Percentiles rank a stretch among this genome's conserved stretches.
Conservation (phyloP, 306 rosid genomes). For the Prinsepia uniflora region DNA sequence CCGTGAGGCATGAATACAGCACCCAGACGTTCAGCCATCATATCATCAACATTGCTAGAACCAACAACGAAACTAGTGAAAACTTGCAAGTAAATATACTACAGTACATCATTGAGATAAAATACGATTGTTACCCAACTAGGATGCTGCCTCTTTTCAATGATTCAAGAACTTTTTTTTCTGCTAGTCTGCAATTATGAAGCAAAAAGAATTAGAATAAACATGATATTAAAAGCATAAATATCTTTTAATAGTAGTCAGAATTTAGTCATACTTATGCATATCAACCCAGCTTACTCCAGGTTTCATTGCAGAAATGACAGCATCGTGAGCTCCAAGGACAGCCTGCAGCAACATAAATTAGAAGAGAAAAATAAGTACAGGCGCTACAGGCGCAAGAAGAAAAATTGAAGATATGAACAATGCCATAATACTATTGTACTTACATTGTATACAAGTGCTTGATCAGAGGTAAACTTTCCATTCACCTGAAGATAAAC, state of each 20-base stretch:
- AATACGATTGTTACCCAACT: constrained; percentile 50
- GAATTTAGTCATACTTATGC: constrained; percentile 61
- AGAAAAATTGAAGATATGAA: background rate
- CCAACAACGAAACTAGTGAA: constrained; percentile 21
- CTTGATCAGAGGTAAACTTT: constrained; percentile 75
- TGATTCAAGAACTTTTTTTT: constrained; percentile 68
- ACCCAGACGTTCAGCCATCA: constrained; percentile 63
- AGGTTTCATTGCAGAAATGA: constrained; percentile 71
- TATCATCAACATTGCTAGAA: constrained; percentile 65
- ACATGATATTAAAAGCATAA: background rate
- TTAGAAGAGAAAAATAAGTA: background rate
- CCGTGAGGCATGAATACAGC: constrained; percentile 95
- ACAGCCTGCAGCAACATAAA: constrained; percentile 61
- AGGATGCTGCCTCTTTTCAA: constrained; percentile 47
- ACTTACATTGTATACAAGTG: constrained; percentile 70
- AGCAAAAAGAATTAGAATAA: constrained; percentile 24
- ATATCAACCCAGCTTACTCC: constrained; percentile 77
- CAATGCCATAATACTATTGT: background rate
- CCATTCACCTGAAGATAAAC: constrained; percentile 70
- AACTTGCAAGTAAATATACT: constrained; percentile 13
- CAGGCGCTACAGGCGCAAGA: background rate
- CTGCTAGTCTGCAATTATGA: constrained; percentile 64
- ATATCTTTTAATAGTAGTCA: background rate
- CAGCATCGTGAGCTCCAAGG: constrained; percentile 85
- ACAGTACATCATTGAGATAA: background rate